Evolutionary conservation across 805 yeast species (phyloP), one percentile per base, ranked within the genome.

Genomic region (Ogataea wickerhamii): DNA sequence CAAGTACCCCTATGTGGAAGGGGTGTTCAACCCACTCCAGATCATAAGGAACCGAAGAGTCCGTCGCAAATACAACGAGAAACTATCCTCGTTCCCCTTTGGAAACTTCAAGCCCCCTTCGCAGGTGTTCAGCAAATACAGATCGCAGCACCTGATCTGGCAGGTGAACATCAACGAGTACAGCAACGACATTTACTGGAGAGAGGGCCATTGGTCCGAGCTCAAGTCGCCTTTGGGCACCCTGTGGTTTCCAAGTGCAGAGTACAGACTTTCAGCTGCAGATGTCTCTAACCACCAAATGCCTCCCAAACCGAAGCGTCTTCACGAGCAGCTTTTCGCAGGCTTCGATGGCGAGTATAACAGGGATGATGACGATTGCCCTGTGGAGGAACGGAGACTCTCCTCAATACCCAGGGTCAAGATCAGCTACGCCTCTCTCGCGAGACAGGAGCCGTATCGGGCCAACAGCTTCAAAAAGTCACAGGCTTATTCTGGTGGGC

Each of bases 1-100:
- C 0, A 37, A 31, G 3, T 71, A 73, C 45, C 71, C 68, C 2
- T 76, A 74, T 2, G 73, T 82, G 3, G 87, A 80, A 39, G 85
- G 82, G 2, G 72, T 75, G 3, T 87, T 80, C 64, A 87, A 87
- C 54, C 96, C 96, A 3, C 63, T 87, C 30, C 95, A 86, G 59
- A 72, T 80, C n/a, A 76, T 87, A 19, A 64, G 96, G 40, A 82
- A 87, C 59, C 68, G 95, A 41, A 69, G 68, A 48, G 55, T 81
- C 3, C 59, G 85, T 37, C 70, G 71, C 40, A 73, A 72, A 49
- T 64, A 73, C 49, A 70, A 68, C 35, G 76, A 74, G 40, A 63
- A 65, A 24, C 71, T 76, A 2, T 67, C 70, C 27, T 64, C 67
- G 3, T 52, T 73, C 10, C 58, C 70, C 1, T 58, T 72, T 20